Evolutionary conservation across 78 protist genomes (phyloP), one percentile per base, ranked within the genome.

Genomic region (Dictyostelium firmibasis): DNA sequence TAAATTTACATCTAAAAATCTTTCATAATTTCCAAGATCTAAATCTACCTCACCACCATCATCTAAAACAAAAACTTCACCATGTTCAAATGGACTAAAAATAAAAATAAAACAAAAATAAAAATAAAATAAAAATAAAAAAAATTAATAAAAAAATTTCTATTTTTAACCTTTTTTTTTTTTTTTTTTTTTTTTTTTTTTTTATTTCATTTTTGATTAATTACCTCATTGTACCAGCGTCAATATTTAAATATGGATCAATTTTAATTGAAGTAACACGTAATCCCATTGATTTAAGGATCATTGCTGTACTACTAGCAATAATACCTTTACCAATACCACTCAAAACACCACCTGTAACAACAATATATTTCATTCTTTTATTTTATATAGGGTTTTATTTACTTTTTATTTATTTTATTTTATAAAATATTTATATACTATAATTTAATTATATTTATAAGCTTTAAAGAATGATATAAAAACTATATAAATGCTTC

Each of bases 21-120:
- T 98, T 97, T 99, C 99, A 83, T 99, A 99, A 98, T 99, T 98
- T 62, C 99, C 99, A 38, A 99, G 96, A 72, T 99, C 99, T 13
- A 99, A 92, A 74, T 99, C 99, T 10, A 77, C 98, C 91, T 99
- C 99, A 36, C 99, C 99, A 44, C 99, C 99, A 27, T 95, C 97
- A 70, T 95, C 72, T 60, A 95, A 62, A 1, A 95, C 97, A 64
- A 95, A 95, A 0, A 95, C 97, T 23, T 86, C 96, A 67, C 98
- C 98, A 91, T 97, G 99, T 94, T 98, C 98, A 76, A 96, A 98
- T 38, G 99, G 99, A 11, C 92, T 79, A 16, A 82, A 35, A 31
- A 44, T 6, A 64, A 33, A 35, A 82, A 35, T 35, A 35, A 82
- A 23, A 25, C 1, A 18, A 50, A 20, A 50, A 79, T 7, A 79